A percentile compares a stretch with the other conserved stretches of the same genome.
These are phyloP conservation scores for Curvularia spicifera DNA, from an alignment of 2,329 filamentous ascomycete species.

Conservation along the genomic window DNA sequence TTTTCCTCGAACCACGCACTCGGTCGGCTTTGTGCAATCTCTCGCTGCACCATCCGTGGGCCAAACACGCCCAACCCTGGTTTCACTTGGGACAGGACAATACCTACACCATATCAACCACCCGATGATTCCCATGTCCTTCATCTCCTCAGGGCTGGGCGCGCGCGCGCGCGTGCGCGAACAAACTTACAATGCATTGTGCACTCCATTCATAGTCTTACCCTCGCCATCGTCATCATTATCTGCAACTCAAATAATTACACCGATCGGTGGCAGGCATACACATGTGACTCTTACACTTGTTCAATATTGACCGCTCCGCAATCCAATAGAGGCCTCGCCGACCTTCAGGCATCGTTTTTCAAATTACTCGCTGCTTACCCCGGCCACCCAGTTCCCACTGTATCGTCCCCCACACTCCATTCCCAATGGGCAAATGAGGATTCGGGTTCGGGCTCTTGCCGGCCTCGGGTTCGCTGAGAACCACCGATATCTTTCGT, in stretches of 20 bases:
- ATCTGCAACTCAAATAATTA: neutral
- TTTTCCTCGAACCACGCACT: slow-evolving; percentile 3
- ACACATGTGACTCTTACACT: slow-evolving; percentile 5
- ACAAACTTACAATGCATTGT: slow-evolving; percentile 1
- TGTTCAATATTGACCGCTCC: slow-evolving; percentile 10
- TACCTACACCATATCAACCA: neutral
- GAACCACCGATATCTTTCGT: slow-evolving; percentile 1
- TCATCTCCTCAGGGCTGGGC: neutral
- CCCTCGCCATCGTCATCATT: neutral
- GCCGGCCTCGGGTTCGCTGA: slow-evolving; percentile 3
- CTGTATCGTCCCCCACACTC: slow-evolving; percentile 2
- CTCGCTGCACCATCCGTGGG: slow-evolving; percentile 11
- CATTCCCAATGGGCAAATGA: slow-evolving; percentile 2
- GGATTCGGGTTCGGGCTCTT: slow-evolving; percentile 3
- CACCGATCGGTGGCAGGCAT: slow-evolving; percentile 1
- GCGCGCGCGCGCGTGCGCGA: neutral
- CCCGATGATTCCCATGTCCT: neutral
- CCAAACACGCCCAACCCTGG: slow-evolving; percentile 8
- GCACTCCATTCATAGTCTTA: neutral
- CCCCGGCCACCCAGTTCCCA: neutral
- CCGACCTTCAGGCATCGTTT: slow-evolving; percentile 15
- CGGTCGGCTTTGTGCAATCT: slow-evolving; percentile 7
- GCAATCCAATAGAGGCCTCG: slow-evolving; percentile 8
- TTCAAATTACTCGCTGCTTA: slow-evolving; percentile 7
- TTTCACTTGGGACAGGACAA: slow-evolving; percentile 4